Conservation (phyloP, 2,329 filamentous ascomycete species). For the Colletotrichum ledebouriae region DNA sequence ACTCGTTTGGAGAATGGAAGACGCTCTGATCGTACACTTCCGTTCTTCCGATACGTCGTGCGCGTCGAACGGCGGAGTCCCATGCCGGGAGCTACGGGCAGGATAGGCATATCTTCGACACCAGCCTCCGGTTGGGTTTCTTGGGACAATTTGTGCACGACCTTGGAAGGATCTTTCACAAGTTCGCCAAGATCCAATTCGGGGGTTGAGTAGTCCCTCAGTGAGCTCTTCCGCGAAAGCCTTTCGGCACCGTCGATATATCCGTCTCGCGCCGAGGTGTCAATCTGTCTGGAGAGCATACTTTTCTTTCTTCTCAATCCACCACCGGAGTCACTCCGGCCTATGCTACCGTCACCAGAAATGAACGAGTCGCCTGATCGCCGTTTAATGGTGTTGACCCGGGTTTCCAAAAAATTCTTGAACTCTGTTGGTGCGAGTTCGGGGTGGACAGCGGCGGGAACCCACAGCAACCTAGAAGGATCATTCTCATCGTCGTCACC, state of each 20-base stretch:
- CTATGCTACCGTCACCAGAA: slow-evolving; percentile 65
- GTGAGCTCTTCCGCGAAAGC: slow-evolving; percentile 79
- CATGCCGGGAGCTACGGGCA: slow-evolving; percentile 82
- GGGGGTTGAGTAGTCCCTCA: slow-evolving; percentile 63
- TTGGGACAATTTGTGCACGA: slow-evolving; percentile 77
- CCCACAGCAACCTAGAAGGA: slow-evolving; percentile 91
- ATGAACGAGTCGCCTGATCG: slow-evolving; percentile 81
- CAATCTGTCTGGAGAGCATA: slow-evolving; percentile 93
- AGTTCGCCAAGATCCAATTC: slow-evolving; percentile 84
- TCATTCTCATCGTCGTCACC: slow-evolving; percentile 87
- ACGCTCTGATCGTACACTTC: slow-evolving; percentile 84
- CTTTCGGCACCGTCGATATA: slow-evolving; percentile 89
- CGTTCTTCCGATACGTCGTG: slow-evolving; percentile 88
- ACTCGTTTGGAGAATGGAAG: slow-evolving; percentile 81
- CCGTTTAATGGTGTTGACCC: slow-evolving; percentile 89
- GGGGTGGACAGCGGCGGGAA: slow-evolving; percentile 92
- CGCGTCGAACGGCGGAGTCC: slow-evolving; percentile 90
- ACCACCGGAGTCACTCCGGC: slow-evolving; percentile 69
- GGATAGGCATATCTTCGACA: slow-evolving; percentile 84
- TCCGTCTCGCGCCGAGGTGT: slow-evolving; percentile 76
- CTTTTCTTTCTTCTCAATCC: slow-evolving; percentile 87
- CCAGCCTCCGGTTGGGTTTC: slow-evolving; percentile 62
- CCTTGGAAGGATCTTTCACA: slow-evolving; percentile 81
- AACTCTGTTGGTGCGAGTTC: slow-evolving; percentile 96
- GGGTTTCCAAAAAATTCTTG: slow-evolving; percentile 94